Conservation (phyloP, 306 rosid species). For the Vigna radiata region DNA sequence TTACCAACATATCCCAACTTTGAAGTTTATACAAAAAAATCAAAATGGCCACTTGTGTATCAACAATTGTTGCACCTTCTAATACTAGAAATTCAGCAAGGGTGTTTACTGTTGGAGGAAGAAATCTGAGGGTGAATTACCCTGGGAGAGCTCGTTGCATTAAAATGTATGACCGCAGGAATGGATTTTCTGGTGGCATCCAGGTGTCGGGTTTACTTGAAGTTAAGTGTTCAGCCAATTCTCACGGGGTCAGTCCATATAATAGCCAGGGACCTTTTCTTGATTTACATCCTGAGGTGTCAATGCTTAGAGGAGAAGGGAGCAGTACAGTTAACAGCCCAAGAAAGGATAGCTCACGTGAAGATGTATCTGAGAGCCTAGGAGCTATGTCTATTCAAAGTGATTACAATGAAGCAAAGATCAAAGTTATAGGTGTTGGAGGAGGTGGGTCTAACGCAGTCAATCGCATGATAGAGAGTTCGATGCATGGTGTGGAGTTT, state of each 20-base stretch:
- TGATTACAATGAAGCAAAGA: slow-evolving; percentile 70
- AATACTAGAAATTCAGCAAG: slow-evolving; percentile 58
- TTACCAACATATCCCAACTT: slow-evolving; percentile 31
- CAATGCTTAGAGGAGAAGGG: slow-evolving; percentile 82
- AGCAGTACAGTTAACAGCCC: slow-evolving; percentile 50
- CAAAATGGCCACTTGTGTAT: slow-evolving; percentile 61
- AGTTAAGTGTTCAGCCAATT: slow-evolving; percentile 60
- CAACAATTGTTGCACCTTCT: slow-evolving; percentile 56
- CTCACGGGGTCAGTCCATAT: slow-evolving; percentile 59
- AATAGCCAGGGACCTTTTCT: slow-evolving; percentile 78
- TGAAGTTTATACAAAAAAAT: slow-evolving; percentile 22
- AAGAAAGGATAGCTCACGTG: slow-evolving; percentile 63
- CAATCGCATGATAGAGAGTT: slow-evolving; percentile 91
- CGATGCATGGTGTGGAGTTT: slow-evolving; percentile 86
- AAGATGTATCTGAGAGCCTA: slow-evolving; percentile 56
- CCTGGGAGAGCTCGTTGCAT: slow-evolving; percentile 50
- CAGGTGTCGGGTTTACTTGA: slow-evolving; percentile 49
- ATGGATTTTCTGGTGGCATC: slow-evolving; percentile 45
- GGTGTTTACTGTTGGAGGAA: slow-evolving; percentile 54
- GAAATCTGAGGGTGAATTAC: slow-evolving; percentile 46
- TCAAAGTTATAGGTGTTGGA: slow-evolving; percentile 85
- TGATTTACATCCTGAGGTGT: slow-evolving; percentile 84
- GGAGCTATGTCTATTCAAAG: slow-evolving; percentile 51
- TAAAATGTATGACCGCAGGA: slow-evolving; percentile 53
- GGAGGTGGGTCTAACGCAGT: slow-evolving; percentile 95